Conservation (phyloP, 495 filamentous ascomycete species). For the Terfezia boudieri region DNA sequence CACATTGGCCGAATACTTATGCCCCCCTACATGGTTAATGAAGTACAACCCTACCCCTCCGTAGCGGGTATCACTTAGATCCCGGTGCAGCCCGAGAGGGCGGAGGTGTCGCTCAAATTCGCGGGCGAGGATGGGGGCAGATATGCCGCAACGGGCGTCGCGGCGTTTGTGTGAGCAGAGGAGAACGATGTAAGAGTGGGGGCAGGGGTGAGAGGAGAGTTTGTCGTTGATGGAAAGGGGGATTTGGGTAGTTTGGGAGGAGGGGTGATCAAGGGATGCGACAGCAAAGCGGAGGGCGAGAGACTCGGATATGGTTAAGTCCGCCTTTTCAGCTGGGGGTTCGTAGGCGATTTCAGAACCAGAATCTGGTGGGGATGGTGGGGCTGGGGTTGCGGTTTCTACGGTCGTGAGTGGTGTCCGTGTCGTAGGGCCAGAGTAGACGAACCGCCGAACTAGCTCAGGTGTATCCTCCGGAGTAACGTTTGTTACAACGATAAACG, state of each 20-base stretch:
- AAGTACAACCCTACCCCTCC: conserved; percentile 91
- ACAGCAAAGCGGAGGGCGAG: too few species aligned
- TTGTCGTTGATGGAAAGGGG: conserved; percentile 37
- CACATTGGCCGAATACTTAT: conserved; percentile 83
- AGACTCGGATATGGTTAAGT: too few species aligned
- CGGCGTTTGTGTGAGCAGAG: conserved; percentile 84
- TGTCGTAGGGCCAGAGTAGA: conserved; percentile 54
- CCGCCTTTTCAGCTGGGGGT: too few species aligned
- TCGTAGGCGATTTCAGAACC: neutral
- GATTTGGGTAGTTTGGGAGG: neutral
- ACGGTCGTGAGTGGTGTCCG: conserved; percentile 35
- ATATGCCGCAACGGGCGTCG: conserved; percentile 86
- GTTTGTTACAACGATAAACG: conserved; percentile 67
- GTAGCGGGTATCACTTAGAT: conserved; percentile 62
- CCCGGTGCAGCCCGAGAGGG: conserved; percentile 61
- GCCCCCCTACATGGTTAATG: conserved; percentile 84
- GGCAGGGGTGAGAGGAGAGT: conserved; percentile 56
- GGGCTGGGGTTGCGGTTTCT: conserved; percentile 18
- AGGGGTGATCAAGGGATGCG: too few species aligned
- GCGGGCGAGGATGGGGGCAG: conserved; percentile 59
- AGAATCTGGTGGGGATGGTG: neutral
- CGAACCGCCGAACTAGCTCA: conserved; percentile 44
- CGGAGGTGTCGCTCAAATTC: conserved; percentile 84
- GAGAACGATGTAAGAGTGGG: conserved; percentile 68
- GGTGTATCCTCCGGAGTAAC: conserved; percentile 57